Base-by-base conservation (phyloP, 1,139 yeast genomes). In the Tardiomyces digboiensis region DNA sequence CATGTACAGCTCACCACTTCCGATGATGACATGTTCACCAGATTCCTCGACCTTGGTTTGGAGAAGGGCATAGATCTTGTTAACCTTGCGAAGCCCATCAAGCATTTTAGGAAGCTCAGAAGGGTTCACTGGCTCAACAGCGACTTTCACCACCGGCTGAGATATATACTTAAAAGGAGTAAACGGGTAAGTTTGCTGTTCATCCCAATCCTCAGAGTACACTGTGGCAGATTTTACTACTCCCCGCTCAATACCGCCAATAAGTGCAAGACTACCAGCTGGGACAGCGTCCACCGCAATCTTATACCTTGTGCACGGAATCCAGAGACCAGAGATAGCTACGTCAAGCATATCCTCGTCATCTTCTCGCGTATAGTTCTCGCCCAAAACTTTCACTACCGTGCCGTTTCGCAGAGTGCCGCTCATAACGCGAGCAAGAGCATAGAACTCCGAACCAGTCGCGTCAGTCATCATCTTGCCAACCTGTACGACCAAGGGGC, bases 1-100 rank as follows among this genome's bases (percentile, higher is more conserved):
- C 65, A 93, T 63, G 57, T 85, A 87, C 16, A 91, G 58, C 58
- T 93, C 98, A 3, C 98, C 98, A 2, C 88, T 78, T 0, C 93
- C 96, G 22, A 80, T 58, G 1, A 93, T 60, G 0, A 81, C 79
- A 59, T 83, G 87, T 55, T 89, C 97, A 1, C 97, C 97, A 46
- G 89, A 82, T 52, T 85, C 95, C 59, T 87, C 96, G 1, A 84
- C 89, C 50, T 74, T 78, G 7, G 86, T 68, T 22, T 72, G 71
- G 33, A 80, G 70, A 6, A 89, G 79, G 13, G 84, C 72, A 56
- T 85, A 89, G 1, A 82, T 67, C 51, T 75, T 78, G 51, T 75
- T 75, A 21, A 83, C 67, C 46, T 71, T 75, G 48, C 83, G 70
- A 42, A 91, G 65, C 0, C 89, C 88, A 18, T 76, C 81, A 14